Evolutionary conservation across 805 yeast species (phyloP), one percentile per base, ranked within the genome.

Genomic region (Myxozyma melibiosi): DNA sequence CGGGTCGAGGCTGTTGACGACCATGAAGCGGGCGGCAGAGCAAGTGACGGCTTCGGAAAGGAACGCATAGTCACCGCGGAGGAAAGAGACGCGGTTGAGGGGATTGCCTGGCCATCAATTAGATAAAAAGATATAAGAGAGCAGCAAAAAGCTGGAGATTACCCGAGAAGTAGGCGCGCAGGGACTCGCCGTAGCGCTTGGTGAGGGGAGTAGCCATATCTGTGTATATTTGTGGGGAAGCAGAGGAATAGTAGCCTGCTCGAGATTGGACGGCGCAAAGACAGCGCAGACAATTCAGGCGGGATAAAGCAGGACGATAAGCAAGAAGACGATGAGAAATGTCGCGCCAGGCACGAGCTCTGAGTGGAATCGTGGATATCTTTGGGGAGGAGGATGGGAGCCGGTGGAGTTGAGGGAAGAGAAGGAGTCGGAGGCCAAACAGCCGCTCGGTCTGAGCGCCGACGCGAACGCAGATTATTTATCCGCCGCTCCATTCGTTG

Each of bases 61-160:
- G 64, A 84, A 84, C 28, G 74, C 78, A 16, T 70, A 43, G 67
- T 85, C 81, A 24, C 80, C 80, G 35, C 92, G 72, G 48, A 85
- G 71, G 64, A 84, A 86, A 16, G 86, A 80, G 4, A 86, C 81
- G 55, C 92, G 72, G 68, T 85, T 84, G 55, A 86, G 73, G 4
- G 80, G 81, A 57, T 76, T 81, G 14, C 78, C 78, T 20, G 82
- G 78, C 63, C 76, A 81, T 11, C 39, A 30, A 20, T n/a, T 35
- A 7, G 3, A 14, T 34, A 11, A 35, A 30, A 28, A 13, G 25
- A 35, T 6, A 22, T 27, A 30, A 27, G 41, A 44, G 9, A 13
- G 13, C 46, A 13, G n/a, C 8, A 25, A 22, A 20, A 24, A 16
- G 7, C 18, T 9, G 16, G 28, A 7, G 18, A 11, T 41, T 49